Evolutionary conservation across 495 filamentous ascomycete species (phyloP), one percentile per base, ranked within the genome.

Genomic region (Friedmanniomyces simplex): DNA sequence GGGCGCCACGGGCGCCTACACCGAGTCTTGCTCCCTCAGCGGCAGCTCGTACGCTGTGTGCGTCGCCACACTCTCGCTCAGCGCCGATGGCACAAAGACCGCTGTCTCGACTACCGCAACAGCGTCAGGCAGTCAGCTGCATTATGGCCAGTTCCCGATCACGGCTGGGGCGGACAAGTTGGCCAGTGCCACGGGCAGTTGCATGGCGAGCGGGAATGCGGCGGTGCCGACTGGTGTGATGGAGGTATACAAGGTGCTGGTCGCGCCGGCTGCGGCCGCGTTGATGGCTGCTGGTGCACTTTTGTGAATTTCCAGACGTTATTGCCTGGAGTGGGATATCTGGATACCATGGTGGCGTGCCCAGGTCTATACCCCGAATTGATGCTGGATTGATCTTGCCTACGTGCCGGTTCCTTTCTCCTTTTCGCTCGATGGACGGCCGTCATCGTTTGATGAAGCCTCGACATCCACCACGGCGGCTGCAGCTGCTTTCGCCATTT

Each of bases 231-330:
- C 52, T 14, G 21, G n/a, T 32, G 41, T 54, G 10, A 26, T 16
- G 7, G 56, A 58, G 4, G 49, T 58, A 12, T 52, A 43, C 48
- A 58, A 58, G 48, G 56, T 58, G 47, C 37, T 58, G 18, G 49
- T 58, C 25, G 56, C 36, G 10, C 56, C 56, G 2, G 55, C 37
- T 57, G 56, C 56, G 14, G 49, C 56, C 5, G 56, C 56, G 10
- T n/a, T 57, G 26, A 8, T 57, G n/a, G 54, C 53, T 24, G 46
- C 46, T 24, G 46, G 46, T 49, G 46, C 46, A 5, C 25, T 49
- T 5, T 10, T 49, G 20, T 49, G 24, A 49, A 3, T 2, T 16
- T 8, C 4, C 28, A 32, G 4, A 4, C 10, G 28, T 4, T 4
- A 10, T 32, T 3, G 28, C 28, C 28, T 3, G 46, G 39, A 43